Percentiles rank a stretch among this genome's conserved stretches.
phyloP scores from a whole-genome alignment of 2,329 filamentous ascomycete genomes.

The Hypoxylon sp. region DNA sequence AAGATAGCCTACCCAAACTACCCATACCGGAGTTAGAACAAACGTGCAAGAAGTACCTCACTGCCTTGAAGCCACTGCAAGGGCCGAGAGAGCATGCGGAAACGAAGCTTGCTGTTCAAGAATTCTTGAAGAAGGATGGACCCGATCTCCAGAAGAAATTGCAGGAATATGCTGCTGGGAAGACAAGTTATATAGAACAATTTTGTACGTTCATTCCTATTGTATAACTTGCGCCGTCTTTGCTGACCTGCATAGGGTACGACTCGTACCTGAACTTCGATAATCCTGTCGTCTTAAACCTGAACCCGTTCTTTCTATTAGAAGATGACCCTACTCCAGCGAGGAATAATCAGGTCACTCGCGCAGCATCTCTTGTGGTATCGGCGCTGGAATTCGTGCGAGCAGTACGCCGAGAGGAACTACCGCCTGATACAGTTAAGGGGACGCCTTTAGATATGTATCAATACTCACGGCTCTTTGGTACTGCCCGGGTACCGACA shows the following conservation, averaged over 20 bases:
- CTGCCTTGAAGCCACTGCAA: constrained; percentile 85
- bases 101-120: constrained; percentile 82
- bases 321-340: constrained; percentile 98
- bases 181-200: constrained; percentile 97
- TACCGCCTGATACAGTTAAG: constrained; percentile 88
- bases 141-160: constrained; percentile 89
- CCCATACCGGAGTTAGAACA: constrained; percentile 90
- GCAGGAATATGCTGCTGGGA: constrained; percentile 89
- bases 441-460: constrained; percentile 96
- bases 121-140: constrained; percentile 86
- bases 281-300: constrained; percentile 95
- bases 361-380: constrained; percentile 90
- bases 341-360: constrained; percentile 95
- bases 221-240: neutral
- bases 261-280: constrained; percentile 99
- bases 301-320: constrained; percentile 97
- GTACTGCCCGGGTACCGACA: constrained; percentile 93
- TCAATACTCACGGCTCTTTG: constrained; percentile 95
- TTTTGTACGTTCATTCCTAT: constrained; percentile 79
- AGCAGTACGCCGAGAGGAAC: constrained; percentile 91
- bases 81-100: constrained; percentile 85
- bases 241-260: constrained; percentile 77
- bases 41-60: constrained; percentile 84
- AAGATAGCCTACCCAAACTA: constrained; percentile 90
- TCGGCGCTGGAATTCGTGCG: constrained; percentile 93